Evolutionary conservation across 1,284 basidiomycete species (phyloP).

Genomic region (Cryptococcus sp.): DNA sequence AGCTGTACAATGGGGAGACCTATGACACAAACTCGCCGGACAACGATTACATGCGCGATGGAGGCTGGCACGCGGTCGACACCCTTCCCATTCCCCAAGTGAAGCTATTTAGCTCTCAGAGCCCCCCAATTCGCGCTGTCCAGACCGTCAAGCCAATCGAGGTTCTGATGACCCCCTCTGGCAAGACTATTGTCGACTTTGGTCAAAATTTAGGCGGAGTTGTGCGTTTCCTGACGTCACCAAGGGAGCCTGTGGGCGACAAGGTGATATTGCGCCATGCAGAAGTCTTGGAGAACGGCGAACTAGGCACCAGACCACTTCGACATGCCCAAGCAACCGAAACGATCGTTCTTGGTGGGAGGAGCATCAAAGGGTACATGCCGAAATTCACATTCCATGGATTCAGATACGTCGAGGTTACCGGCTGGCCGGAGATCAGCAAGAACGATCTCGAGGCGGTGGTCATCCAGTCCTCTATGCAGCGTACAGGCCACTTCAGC

Average conservation of each 20-base stretch:
- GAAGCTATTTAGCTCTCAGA: too few relatives aligned
- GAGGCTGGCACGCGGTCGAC: too few relatives aligned
- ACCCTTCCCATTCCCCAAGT: too few relatives aligned
- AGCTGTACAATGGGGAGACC: too few relatives aligned
- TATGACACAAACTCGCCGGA: too few relatives aligned
- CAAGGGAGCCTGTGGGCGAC: conserved; percentile 2
- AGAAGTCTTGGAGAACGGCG: conserved; percentile 29
- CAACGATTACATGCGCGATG: too few relatives aligned
- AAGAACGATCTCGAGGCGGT: conserved; percentile 20
- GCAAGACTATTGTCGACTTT: conserved; percentile 29
- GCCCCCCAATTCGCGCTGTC: conserved; percentile 19
- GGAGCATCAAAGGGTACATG: conserved; percentile 8
- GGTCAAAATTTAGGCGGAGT: conserved; percentile 29
- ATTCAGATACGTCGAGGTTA: conserved; percentile 28
- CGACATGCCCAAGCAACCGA: conserved; percentile 19
- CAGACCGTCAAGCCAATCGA: conserved; percentile 3
- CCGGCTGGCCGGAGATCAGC: conserved; percentile 12
- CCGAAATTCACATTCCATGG: conserved; percentile 33
- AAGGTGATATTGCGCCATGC: conserved; percentile 20
- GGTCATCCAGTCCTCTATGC: conserved; percentile 36
- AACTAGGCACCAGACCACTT: conserved; percentile 26
- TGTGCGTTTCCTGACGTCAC: conserved; percentile 6
- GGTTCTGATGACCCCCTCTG: conserved; percentile 20
- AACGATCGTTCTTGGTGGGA: conserved; percentile 10
- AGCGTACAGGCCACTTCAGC: conserved; percentile 28